Percentiles rank a stretch among this genome's conserved stretches.
phyloP scores from a whole-genome alignment of 2,329 filamentous ascomycete species.

The Trichoderma sp. region DNA sequence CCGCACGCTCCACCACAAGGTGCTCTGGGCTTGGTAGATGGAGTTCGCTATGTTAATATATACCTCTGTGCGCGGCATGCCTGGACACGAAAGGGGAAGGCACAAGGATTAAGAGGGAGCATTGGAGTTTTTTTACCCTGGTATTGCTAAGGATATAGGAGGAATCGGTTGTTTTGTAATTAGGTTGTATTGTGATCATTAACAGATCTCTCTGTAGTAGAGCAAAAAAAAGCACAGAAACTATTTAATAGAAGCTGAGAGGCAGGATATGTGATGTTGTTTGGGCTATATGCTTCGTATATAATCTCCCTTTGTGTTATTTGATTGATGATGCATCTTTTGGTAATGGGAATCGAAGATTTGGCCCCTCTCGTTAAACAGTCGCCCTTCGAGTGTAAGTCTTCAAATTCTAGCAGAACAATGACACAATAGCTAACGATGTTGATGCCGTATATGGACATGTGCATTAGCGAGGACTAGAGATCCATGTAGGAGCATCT shows the following conservation, averaged over 20 bases:
- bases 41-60: background rate
- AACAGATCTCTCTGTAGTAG: background rate
- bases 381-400: background rate
- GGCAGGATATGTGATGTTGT: background rate
- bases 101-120: conserved; percentile 5
- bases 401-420: background rate
- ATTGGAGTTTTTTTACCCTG: conserved; percentile 11
- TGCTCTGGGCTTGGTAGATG: conserved; percentile 60
- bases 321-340: background rate
- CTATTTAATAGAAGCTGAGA: background rate
- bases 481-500: background rate
- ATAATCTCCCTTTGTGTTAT: fast-evolving
- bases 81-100: background rate
- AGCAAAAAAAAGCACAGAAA: background rate
- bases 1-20: conserved; percentile 82
- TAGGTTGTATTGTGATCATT: background rate
- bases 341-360: background rate
- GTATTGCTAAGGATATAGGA: background rate
- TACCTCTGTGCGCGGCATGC: background rate
- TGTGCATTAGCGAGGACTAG: background rate
- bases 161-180: background rate
- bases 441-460: background rate
- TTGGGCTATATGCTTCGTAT: background rate
- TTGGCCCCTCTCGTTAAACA: background rate
- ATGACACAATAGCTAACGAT: background rate